A percentile compares a stretch with the other conserved stretches of the same genome.
phyloP scores from a whole-genome alignment of 2,329 filamentous ascomycete genomes.

The Neocucurbitaria cava region DNA sequence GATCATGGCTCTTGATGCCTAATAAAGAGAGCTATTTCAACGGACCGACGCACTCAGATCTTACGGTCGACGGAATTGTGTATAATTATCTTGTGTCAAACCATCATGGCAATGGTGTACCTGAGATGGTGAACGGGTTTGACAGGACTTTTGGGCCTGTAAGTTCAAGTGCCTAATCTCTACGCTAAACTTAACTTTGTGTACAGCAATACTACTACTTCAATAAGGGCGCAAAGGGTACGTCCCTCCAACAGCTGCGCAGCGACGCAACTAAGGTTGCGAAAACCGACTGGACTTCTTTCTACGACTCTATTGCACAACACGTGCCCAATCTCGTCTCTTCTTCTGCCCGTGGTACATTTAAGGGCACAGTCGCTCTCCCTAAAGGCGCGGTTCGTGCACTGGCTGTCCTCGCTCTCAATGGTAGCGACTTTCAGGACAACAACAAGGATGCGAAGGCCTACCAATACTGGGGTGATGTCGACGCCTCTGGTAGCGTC shows the following conservation, averaged over 20 bases:
- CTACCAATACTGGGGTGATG: constrained; percentile 67
- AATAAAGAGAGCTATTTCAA: constrained; percentile 69
- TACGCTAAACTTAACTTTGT: constrained; percentile 41
- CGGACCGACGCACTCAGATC: constrained; percentile 67
- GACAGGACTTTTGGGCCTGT: constrained; percentile 69
- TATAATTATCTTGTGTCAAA: constrained; percentile 66
- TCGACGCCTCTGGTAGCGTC: constrained; percentile 57
- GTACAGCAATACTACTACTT: constrained; percentile 65
- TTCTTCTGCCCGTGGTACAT: constrained; percentile 58
- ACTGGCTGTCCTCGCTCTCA: constrained; percentile 63
- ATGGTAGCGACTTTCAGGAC: constrained; percentile 64
- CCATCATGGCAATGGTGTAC: constrained; percentile 68
- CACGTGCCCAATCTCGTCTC: constrained; percentile 67
- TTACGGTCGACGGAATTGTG: constrained; percentile 69
- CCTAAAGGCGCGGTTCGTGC: constrained; percentile 59
- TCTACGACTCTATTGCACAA: constrained; percentile 69
- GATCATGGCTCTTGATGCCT: constrained; percentile 70
- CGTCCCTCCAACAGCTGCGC: constrained; percentile 52
- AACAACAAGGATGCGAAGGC: constrained; percentile 63
- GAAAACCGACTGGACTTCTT: constrained; percentile 63
- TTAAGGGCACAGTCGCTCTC: constrained; percentile 59
- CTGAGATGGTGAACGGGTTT: constrained; percentile 70
- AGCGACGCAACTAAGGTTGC: constrained; percentile 62
- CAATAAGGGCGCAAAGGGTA: constrained; percentile 59
- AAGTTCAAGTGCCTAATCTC: not conserved